Conservation (phyloP, 768 basidiomycete species). For the Leccinum rimulosum region DNA sequence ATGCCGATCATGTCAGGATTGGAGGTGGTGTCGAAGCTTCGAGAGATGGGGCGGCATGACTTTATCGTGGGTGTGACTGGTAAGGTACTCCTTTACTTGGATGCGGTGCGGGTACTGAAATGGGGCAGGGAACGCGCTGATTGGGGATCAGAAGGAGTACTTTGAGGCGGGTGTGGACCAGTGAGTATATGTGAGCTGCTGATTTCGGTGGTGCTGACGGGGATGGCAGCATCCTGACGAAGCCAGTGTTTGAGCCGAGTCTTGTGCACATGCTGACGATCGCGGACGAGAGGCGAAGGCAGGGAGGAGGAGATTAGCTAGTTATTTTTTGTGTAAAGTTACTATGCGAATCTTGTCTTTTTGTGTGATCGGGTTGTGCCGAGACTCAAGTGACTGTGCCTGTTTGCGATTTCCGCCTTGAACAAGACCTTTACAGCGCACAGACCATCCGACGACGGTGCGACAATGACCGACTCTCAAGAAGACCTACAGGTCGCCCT, state of each 20-base stretch:
- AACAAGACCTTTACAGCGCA: constrained; percentile 24
- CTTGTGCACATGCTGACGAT: constrained; percentile 41
- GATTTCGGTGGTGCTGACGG: background rate
- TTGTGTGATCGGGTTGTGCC: constrained; percentile 35
- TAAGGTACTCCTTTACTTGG: constrained; percentile 22
- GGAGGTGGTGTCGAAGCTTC: constrained; percentile 60
- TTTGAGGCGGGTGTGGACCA: constrained; percentile 72
- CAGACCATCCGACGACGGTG: constrained; percentile 27
- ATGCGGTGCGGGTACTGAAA: constrained; percentile 6
- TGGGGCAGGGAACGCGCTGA: constrained; percentile 49
- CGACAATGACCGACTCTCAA: constrained; percentile 27
- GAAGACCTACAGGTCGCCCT: constrained; percentile 15
- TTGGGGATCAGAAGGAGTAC: constrained; percentile 72
- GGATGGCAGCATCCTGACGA: constrained; percentile 64
- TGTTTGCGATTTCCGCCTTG: constrained; percentile 28
- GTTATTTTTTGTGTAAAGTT: background rate
- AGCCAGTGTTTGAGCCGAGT: constrained; percentile 68
- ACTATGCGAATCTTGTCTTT: constrained; percentile 12
- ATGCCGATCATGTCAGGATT: constrained; percentile 82
- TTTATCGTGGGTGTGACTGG: constrained; percentile 85
- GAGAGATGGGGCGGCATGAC: constrained; percentile 63
- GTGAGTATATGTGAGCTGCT: constrained; percentile 39
- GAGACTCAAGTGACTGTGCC: constrained; percentile 28
- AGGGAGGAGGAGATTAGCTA: background rate
- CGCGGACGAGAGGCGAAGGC: constrained; percentile 40